Evolutionary conservation across 345 rosid genomes (phyloP), one percentile per base, ranked within the genome.

Genomic region (Citrus maxima): DNA sequence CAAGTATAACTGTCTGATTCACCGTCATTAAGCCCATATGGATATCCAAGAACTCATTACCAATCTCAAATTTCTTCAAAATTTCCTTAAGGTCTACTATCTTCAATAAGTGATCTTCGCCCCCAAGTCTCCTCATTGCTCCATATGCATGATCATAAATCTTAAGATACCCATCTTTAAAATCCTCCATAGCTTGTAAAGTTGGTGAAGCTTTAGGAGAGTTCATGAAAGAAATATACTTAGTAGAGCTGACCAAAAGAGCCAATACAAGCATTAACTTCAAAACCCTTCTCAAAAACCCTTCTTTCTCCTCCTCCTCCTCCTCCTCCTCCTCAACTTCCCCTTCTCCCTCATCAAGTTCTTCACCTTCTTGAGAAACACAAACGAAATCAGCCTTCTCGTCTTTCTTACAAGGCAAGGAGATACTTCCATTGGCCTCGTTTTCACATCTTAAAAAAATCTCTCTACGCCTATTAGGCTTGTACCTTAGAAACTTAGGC

Each of bases 401-500:
- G 19, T 22, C 37, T 37, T 77, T 49, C 27, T 56, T 21, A 58
- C 60, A 34, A 24, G 63, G 58, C 66, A 74, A 37, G 32, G 72
- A 63, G 64, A 55, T 65, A 56, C 40, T 80, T 71, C 75, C 83
- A 64, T 67, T 66, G 10, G 2, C 69, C 81, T 60, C 77, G 70
- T 78, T 80, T 80, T 84, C 80, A 28, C 61, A 27, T 5, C 60
- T 79, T 18, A 76, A 67, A 34, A 84, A 7, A 19, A 84, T 80
- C 60, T 87, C 85, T 0, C 62, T 73, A 22, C 82, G 79, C 79
- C 90, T 71, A 32, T 72, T 73, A 3, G 92, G 88, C 49, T 84
- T 66, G 7, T 85, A 84, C 18, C 86, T 77, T 60, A 86, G 82
- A 75, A 87, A 89, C 70, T 46, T 68, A 80, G 90, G 88, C 87